Evolutionary conservation across 202 grass and related monocot genomes (phyloP), one percentile per base, ranked within the genome.

Genomic region (Carex sylvatica): DNA sequence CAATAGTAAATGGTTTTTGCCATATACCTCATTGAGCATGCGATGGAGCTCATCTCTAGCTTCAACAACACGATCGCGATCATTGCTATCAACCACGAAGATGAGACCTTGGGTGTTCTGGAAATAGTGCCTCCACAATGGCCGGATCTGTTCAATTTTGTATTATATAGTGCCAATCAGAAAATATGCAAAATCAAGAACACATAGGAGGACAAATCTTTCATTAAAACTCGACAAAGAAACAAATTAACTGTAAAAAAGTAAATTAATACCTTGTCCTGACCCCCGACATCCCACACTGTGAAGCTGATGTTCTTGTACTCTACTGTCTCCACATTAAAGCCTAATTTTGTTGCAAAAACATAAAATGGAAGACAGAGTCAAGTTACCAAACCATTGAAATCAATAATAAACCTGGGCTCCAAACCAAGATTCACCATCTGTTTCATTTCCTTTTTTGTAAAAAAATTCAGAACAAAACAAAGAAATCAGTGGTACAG

Each of bases 101-200:
- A 98, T 94, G 70, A 98, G 95, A 70, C 95, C 95, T 86, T 98
- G 95, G 65, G 95, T 98, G 79, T 98, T 98, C 82, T 94, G 92
- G 89, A 98, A 98, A 81, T 94, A 98, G 76, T 94, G 92, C 88
- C 95, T 98, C 95, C 95, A 98, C 82, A 98, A 80, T 58, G 95
- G 92, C 51, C 92, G 87, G 79, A 98, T 98, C 92, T 98, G 84
- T 91, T 87, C 44, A 75, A 58, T 85, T 85, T 80, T 2, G 68
- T 13, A 80, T 0, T 53, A 67, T 70, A 55, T 74, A 70, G 63
- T 65, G 51, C 35, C 18, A 13, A 56, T 56, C 28, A 82, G 78
- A 54, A 80, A 44, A 51, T 15, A 59, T 20, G 53, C 53, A 77
- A 77, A 36, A 77, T 19, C 36, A 77, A 59, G 44, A 76, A 76